Percentiles rank a stretch among this genome's conserved stretches.
Conservation (phyloP, 2,329 filamentous ascomycete genomes). For the Aspergillus glaucus region DNA sequence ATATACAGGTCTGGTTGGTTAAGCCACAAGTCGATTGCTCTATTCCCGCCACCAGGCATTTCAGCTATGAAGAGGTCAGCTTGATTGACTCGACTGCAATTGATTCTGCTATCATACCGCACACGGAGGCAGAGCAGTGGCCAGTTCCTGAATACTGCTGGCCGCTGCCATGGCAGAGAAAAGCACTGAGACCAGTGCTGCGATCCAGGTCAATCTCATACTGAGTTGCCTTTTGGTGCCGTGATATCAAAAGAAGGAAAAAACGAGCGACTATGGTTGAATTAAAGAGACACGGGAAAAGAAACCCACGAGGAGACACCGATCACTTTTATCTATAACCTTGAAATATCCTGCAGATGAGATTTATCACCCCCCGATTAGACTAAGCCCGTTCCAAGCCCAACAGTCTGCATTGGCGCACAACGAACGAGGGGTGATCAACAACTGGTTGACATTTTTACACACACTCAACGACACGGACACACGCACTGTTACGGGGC, state of each 20-base stretch:
- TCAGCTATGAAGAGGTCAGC: slow-evolving; percentile 12
- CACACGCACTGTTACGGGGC: background rate
- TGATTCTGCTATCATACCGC: slow-evolving; percentile 13
- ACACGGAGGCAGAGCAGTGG: slow-evolving; percentile 13
- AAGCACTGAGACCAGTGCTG: slow-evolving; percentile 3
- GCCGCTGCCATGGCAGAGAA: slow-evolving; percentile 5
- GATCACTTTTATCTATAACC: background rate
- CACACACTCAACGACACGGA: no score
- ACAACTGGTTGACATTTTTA: background rate
- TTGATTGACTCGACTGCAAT: background rate
- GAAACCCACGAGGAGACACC: background rate
- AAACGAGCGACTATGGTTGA: background rate
- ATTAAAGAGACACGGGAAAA: background rate
- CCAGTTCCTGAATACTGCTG: slow-evolving; percentile 10
- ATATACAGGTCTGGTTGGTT: slow-evolving; percentile 37
- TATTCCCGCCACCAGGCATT: slow-evolving; percentile 18
- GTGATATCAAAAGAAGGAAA: background rate
- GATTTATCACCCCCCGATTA: background rate
- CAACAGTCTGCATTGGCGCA: background rate
- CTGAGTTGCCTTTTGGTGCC: background rate
- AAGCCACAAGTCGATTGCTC: slow-evolving; percentile 31
- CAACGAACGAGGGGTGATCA: background rate
- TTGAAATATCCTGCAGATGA: background rate
- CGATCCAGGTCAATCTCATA: slow-evolving; percentile 6
- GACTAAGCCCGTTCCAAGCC: background rate